These are phyloP conservation scores for Emericellopsis terricola DNA, from an alignment of 495 filamentous ascomycete species.

Conservation along the genomic window DNA sequence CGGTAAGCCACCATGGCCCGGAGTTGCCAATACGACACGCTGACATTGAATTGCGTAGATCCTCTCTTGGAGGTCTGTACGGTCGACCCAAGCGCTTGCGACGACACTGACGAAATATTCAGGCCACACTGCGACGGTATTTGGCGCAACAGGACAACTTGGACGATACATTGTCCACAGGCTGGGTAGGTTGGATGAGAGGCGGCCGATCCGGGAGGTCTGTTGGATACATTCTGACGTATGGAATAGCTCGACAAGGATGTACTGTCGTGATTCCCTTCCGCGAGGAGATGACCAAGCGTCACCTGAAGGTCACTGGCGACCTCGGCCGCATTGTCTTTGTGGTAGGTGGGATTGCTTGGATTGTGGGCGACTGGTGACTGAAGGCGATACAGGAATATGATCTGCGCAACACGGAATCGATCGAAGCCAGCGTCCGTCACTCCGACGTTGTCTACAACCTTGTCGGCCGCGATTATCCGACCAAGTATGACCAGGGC, in stretches of 20 bases:
- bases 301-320: conserved; percentile 86
- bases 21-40: conserved; percentile 4
- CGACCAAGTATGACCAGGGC: conserved; percentile 71
- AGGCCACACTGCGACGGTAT: conserved; percentile 94
- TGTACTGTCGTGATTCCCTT: conserved; percentile 86
- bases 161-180: conserved; percentile 95
- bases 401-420: conserved; percentile 86
- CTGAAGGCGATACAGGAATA: conserved; percentile 45
- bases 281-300: conserved; percentile 94
- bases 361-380: no score
- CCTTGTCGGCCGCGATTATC: conserved; percentile 79
- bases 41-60: conserved; percentile 29
- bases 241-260: conserved; percentile 56
- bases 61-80: conserved; percentile 61
- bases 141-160: conserved; percentile 90
- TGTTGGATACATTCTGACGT: conserved; percentile 14
- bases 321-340: conserved; percentile 83
- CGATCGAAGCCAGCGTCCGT: conserved; percentile 88
- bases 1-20: conserved; percentile 20
- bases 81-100: conserved; percentile 8
- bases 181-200: conserved; percentile 45
- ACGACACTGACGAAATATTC: conserved; percentile 16
- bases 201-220: background rate
- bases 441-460: conserved; percentile 98
- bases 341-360: conserved; percentile 31